Evolutionary conservation across 2,329 filamentous ascomycete species (phyloP).

Genomic region (Pseudonectria buxi): DNA sequence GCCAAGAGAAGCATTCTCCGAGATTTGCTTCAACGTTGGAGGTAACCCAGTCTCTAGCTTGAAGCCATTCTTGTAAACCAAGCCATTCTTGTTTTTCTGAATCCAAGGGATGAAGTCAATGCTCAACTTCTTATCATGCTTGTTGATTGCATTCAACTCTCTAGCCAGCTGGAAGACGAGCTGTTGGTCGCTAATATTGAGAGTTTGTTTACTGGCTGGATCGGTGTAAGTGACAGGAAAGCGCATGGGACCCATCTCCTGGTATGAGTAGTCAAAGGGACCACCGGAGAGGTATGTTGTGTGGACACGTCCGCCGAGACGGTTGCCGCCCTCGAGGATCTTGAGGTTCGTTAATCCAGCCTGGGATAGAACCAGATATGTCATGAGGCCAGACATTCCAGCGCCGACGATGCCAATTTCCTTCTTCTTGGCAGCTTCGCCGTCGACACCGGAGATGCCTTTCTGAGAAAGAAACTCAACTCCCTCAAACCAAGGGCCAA

Average conservation of each 20-base stretch:
- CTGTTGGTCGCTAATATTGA: conserved; percentile 55
- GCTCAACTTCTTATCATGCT: conserved; percentile 37
- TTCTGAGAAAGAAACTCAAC: conserved; percentile 51
- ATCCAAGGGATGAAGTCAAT: conserved; percentile 60
- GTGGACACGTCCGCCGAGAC: conserved; percentile 57
- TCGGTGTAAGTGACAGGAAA: conserved; percentile 49
- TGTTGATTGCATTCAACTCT: conserved; percentile 54
- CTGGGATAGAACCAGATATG: conserved; percentile 41
- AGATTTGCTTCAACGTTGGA: conserved; percentile 43
- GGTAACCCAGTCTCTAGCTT: conserved; percentile 45
- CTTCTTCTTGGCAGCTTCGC: conserved; percentile 11
- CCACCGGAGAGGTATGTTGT: conserved; percentile 55
- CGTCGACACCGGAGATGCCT: conserved; percentile 34
- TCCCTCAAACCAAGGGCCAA: conserved; percentile 60
- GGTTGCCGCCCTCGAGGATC: conserved; percentile 53
- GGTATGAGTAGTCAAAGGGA: conserved; percentile 58
- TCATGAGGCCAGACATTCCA: conserved; percentile 61
- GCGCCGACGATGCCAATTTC: conserved; percentile 56
- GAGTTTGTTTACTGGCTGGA: conserved; percentile 47
- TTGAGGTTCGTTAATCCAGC: conserved; percentile 53
- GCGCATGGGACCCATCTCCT: conserved; percentile 61
- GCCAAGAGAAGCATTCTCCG: conserved; percentile 35
- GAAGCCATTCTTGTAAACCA: conserved; percentile 41
- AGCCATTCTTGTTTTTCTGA: conserved; percentile 47
- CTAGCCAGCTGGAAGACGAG: conserved; percentile 58